phyloP scores from a whole-genome alignment of 2,329 filamentous ascomycete species.

The Sclerotiophoma versabilis region DNA sequence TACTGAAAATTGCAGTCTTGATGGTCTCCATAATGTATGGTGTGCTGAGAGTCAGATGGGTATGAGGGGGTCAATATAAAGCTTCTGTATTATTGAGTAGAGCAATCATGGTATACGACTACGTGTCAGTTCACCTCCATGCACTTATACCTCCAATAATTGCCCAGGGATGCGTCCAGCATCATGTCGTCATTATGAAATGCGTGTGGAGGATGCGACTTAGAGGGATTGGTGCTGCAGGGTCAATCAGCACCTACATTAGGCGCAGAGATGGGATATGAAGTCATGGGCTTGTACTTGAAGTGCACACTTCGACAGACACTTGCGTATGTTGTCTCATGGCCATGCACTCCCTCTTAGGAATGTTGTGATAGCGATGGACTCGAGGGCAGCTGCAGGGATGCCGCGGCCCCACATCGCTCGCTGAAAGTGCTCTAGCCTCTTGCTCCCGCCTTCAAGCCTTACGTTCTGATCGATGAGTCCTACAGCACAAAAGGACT shows the following conservation, averaged over 20 bases:
- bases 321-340: neutral
- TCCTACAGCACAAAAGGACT: too few relatives aligned
- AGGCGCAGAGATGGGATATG: neutral
- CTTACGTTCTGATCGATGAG: too few relatives aligned
- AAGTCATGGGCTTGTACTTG: neutral
- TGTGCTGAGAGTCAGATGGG: neutral
- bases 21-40: constrained; percentile 1
- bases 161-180: constrained; percentile 4
- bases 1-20: constrained; percentile 29
- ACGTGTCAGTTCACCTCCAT: neutral
- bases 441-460: neutral
- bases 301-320: neutral
- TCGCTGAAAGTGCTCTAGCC: neutral
- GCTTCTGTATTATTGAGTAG: neutral
- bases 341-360: neutral
- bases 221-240: constrained; percentile 2
- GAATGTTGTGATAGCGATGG: neutral
- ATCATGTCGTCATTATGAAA: constrained; percentile 20
- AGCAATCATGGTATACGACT: neutral
- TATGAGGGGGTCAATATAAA: neutral
- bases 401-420: neutral
- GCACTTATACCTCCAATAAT: constrained; percentile 1
- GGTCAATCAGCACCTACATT: neutral
- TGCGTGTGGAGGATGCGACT: neutral
- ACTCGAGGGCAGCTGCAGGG: neutral